These are phyloP conservation scores for Aspergillus viridinutans DNA, from an alignment of 2,329 filamentous ascomycete species.

Conservation along the genomic window DNA sequence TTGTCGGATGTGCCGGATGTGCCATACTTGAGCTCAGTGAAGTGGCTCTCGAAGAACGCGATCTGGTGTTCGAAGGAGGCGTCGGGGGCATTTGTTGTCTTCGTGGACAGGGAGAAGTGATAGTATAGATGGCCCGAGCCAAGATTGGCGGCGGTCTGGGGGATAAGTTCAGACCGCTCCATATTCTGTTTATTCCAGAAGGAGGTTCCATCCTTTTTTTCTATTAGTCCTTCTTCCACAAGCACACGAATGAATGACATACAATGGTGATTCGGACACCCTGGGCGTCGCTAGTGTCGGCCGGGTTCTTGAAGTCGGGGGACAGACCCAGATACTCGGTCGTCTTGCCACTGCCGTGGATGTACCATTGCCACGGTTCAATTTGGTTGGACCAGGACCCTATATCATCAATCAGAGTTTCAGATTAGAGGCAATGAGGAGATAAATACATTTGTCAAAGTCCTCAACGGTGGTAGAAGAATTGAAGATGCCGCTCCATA, in stretches of 20 bases:
- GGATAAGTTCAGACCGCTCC: constrained; percentile 70
- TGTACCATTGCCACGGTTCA: constrained; percentile 71
- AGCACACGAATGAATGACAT: neutral
- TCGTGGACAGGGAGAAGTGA: constrained; percentile 65
- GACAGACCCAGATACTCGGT: constrained; percentile 59
- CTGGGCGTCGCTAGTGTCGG: constrained; percentile 57
- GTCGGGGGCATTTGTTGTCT: constrained; percentile 56
- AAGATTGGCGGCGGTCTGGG: constrained; percentile 63
- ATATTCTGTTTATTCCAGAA: constrained; percentile 70
- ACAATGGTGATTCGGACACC: constrained; percentile 67
- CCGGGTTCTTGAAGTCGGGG: constrained; percentile 60
- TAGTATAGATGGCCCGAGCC: constrained; percentile 64
- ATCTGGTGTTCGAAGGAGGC: constrained; percentile 64
- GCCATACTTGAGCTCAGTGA: constrained; percentile 70
- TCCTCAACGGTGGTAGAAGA: constrained; percentile 16
- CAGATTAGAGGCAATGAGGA: fast-evolving
- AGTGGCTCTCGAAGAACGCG: constrained; percentile 61
- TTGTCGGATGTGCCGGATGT: constrained; percentile 46
- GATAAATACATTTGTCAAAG: constrained; percentile 21
- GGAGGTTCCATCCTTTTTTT: constrained; percentile 34
- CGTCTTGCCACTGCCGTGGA: constrained; percentile 56
- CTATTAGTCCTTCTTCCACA: neutral
- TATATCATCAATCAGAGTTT: constrained; percentile 12
- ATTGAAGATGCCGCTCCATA: constrained; percentile 30
- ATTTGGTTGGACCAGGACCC: constrained; percentile 66